These are phyloP conservation scores for Lasiosphaeria hispida DNA, from an alignment of 495 filamentous ascomycete species.

Conservation along the genomic window DNA sequence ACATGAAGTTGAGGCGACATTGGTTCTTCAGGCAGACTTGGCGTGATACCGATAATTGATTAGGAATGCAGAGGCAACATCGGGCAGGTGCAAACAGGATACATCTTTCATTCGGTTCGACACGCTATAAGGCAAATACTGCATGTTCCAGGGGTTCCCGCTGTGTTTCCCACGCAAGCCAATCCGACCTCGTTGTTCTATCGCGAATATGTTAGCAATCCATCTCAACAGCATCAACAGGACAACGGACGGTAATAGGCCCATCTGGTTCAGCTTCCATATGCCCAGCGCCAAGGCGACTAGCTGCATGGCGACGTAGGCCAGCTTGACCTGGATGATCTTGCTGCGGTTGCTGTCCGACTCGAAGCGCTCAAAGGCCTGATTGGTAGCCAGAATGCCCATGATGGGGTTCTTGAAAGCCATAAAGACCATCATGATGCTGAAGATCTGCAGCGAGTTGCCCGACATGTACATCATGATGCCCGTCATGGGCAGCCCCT, in stretches of 20 bases:
- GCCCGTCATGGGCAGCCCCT: constrained; percentile 93
- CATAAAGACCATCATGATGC: constrained; percentile 99
- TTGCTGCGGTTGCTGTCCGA: constrained; percentile 71
- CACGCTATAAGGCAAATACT: constrained; percentile 49
- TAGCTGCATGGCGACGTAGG: constrained; percentile 85
- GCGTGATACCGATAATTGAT: no score
- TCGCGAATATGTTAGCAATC: constrained; percentile 14
- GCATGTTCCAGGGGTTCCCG: constrained; percentile 74
- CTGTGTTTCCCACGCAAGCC: constrained; percentile 90
- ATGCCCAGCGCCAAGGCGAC: constrained; percentile 78
- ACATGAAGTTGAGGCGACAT: no score
- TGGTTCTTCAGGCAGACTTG: no score
- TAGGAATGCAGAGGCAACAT: background rate
- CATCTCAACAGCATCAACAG: background rate
- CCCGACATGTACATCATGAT: constrained; percentile 99
- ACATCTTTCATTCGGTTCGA: background rate
- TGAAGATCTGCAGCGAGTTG: constrained; percentile 97
- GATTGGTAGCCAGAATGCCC: constrained; percentile 74
- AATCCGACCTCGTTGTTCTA: constrained; percentile 90
- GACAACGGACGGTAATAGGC: constrained; percentile 64
- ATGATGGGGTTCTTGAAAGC: constrained; percentile 94
- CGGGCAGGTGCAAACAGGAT: background rate
- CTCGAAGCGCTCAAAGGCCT: constrained; percentile 84
- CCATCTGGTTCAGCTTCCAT: constrained; percentile 98
- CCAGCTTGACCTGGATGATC: constrained; percentile 75